Base-by-base conservation (phyloP, 2,329 filamentous ascomycete species). In the Colletotrichum brevisporum region DNA sequence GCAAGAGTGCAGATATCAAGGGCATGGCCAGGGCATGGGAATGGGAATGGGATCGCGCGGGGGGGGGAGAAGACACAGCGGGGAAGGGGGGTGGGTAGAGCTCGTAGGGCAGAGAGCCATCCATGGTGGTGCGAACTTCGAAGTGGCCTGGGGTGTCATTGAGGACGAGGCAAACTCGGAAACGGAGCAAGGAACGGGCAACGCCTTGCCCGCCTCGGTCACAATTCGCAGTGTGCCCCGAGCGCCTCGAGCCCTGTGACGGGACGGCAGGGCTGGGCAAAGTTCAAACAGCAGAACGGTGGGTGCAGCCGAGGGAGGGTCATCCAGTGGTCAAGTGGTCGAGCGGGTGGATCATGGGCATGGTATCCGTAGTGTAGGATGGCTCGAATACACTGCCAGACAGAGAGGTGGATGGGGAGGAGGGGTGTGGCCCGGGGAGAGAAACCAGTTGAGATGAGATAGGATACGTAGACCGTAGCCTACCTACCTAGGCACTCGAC, bases 291-390 rank as follows among this genome's bases (percentile, higher is more conserved):
- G 51, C 24, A 59, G 70, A 60, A 61, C 50, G 55, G 43, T 60
- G 57, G 62, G 63, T 61, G 65, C 64, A 71, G 63, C 70, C 60
- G 43, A 50, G 47, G 47, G 18, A 12, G 16, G 16, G 31, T 36
- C 2, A 36, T 36, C 31, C 31, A 36, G 8, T 36, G 31, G 36
- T 18, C 15, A 36, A 24, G 21, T 24, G 21, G 21, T 24, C 53
- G 16, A n/a, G 13, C 52, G 8, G 8, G 6, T 36, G 31, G 12
- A 55, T 12, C 18, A 12, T 16, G 10, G 31, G 21, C 21, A 36
- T 36, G 31, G 31, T 36, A 10, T 24, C 21, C 21, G 31, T 36
- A 31, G 27, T 31, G 10, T 8, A 8, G 10, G 31, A 9, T 36
- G 31, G 31, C 31, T 36, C 31, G 31, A 36, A 36, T 36, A 24